Base-by-base conservation (phyloP, 768 basidiomycete species). In the Cystofilobasidium ferigula region DNA sequence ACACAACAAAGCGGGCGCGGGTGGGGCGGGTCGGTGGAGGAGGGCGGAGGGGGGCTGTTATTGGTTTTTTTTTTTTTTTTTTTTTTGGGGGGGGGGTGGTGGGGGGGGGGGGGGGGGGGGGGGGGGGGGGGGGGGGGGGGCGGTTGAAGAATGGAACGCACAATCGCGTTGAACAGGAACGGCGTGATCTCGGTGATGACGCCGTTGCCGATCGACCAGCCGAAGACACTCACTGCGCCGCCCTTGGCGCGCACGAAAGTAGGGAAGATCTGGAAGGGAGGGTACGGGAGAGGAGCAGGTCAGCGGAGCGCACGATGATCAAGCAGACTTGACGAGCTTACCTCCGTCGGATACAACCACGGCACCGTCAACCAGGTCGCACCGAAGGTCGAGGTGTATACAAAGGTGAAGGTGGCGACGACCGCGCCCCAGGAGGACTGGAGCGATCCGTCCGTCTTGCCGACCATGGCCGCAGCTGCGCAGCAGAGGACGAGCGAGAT, bases 281-380 rank as follows among this genome's bases (percentile, higher is more conserved):
- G 10, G 3, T 28, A 45, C 22, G 13, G 38, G 26, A 12, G 42
- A 6, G 38, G 36, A 3, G n/a, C 7, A 58, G 34, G 20, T 58
- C 32, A 58, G 57, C n/a, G n/a, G n/a, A n/a, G n/a, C n/a, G n/a
- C 35, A 13, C 18, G 57, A 9, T 20, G 38, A 34, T 43, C 14
- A 51, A 16, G 35, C n/a, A 63, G 32, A 26, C 6, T 10, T n/a
- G 14, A 26, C 24, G 53, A n/a, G n/a, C n/a, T n/a, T n/a, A n/a
- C n/a, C n/a, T n/a, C n/a, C n/a, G n/a, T n/a, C n/a, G n/a, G n/a
- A n/a, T n/a, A n/a, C n/a, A 54, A 38, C 69, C 68, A 71, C 12
- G 69, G 71, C 4, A 70, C 71, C 9, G 71, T 71, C 4, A 71
- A 35, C 71, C 71, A 71, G 1, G 69, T 69, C 16, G 69, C 28